A percentile compares a stretch with the other conserved stretches of the same genome.
Conservation (phyloP, 345 rosid species). For the Schrenkiella parvula region DNA sequence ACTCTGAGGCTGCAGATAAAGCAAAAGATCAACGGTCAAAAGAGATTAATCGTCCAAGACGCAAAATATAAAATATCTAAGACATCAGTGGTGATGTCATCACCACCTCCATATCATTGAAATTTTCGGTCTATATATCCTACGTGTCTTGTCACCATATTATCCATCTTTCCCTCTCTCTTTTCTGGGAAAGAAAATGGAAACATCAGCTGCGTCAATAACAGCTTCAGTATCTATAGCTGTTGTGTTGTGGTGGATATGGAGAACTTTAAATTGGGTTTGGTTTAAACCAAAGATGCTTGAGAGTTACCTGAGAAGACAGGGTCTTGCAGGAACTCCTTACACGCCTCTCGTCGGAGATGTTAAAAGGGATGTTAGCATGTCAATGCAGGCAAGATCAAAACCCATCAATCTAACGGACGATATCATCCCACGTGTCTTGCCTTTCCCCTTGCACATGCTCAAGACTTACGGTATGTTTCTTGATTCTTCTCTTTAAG, state of each 20-base stretch:
- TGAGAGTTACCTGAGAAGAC: slow-evolving; percentile 29
- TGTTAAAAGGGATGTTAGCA: background rate
- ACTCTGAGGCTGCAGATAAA: background rate
- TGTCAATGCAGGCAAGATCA: slow-evolving; percentile 25
- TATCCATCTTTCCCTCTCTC: background rate
- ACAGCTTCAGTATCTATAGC: slow-evolving; percentile 14
- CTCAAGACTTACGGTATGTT: slow-evolving; percentile 27
- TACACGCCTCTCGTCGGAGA: slow-evolving; percentile 35
- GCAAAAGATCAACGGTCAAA: background rate
- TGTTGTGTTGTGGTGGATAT: slow-evolving; percentile 16
- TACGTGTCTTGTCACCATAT: background rate
- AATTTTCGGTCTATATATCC: background rate
- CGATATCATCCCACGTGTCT: slow-evolving; percentile 24
- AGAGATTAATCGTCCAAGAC: background rate
- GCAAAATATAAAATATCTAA: background rate
- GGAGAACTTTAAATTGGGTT: slow-evolving; percentile 36
- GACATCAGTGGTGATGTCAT: slow-evolving; percentile 8
- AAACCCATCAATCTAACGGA: slow-evolving; percentile 25
- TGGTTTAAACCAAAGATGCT: slow-evolving; percentile 40
- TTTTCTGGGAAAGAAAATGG: background rate
- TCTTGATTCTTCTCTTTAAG: background rate
- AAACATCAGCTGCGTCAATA: background rate
- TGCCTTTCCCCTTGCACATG: slow-evolving; percentile 21
- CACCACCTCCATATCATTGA: background rate
- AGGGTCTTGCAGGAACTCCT: slow-evolving; percentile 32